Evolutionary conservation across 768 basidiomycete species (phyloP).

Genomic region (Leccinum broughii): DNA sequence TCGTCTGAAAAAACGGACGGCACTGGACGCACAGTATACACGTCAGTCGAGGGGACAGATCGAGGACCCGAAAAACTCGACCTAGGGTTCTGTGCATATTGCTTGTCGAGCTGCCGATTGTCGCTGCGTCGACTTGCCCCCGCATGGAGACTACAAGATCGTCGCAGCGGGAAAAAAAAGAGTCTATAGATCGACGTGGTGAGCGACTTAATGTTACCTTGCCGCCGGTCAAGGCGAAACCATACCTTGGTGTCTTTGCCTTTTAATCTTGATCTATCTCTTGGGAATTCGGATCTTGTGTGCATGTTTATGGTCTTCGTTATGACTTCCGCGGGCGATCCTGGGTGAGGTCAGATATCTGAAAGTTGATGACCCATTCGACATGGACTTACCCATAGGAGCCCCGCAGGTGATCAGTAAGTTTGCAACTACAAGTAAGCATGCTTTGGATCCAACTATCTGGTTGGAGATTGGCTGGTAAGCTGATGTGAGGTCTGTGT

Average conservation of each 20-base stretch:
- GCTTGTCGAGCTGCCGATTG: neutral
- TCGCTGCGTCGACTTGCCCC: constrained; percentile 14
- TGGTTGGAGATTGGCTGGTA: neutral
- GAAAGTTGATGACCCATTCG: neutral
- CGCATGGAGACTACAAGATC: constrained; percentile 11
- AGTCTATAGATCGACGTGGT: constrained; percentile 2
- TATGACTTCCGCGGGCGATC: neutral
- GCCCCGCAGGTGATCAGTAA: neutral
- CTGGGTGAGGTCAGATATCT: neutral
- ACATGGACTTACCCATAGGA: neutral
- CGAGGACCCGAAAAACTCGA: neutral
- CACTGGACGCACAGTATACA: neutral
- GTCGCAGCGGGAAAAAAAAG: neutral
- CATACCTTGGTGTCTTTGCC: constrained; percentile 9
- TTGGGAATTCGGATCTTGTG: neutral
- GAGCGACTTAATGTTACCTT: neutral
- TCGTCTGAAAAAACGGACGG: neutral
- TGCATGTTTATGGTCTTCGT: neutral
- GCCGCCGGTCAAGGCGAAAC: neutral
- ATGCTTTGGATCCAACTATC: neutral
- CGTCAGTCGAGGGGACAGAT: constrained; percentile 1
- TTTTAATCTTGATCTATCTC: neutral
- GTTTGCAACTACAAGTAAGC: neutral
- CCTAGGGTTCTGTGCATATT: neutral
- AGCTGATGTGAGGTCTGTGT: neutral